Conservation (phyloP, 805 yeast species). For the Candida dendrica region DNA sequence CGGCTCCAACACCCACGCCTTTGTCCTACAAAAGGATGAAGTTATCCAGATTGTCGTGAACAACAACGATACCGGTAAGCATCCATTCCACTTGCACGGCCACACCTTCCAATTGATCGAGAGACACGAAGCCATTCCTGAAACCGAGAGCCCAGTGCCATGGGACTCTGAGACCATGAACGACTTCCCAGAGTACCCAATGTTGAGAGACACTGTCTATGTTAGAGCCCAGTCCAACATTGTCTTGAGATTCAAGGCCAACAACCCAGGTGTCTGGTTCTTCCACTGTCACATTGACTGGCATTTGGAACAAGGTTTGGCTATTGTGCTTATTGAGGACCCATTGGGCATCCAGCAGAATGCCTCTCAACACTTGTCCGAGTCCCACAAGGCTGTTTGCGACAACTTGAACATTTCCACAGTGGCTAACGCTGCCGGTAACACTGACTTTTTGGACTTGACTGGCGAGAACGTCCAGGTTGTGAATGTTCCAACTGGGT, state of each 20-base stretch:
- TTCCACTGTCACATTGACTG: slow-evolving; percentile 99
- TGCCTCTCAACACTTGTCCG: slow-evolving; percentile 50
- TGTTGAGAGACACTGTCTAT: slow-evolving; percentile 76
- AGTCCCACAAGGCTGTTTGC: slow-evolving; percentile 57
- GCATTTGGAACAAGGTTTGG: slow-evolving; percentile 95
- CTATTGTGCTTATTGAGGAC: slow-evolving; percentile 74
- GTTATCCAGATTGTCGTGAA: slow-evolving; percentile 77
- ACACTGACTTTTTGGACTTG: slow-evolving; percentile 59
- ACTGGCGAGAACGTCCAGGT: slow-evolving; percentile 69
- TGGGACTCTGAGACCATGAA: slow-evolving; percentile 46
- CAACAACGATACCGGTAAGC: slow-evolving; percentile 85
- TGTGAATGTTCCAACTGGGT: slow-evolving; percentile 69
- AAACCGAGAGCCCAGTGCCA: slow-evolving; percentile 44
- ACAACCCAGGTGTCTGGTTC: slow-evolving; percentile 97
- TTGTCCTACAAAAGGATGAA: slow-evolving; percentile 48
- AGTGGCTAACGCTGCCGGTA: slow-evolving; percentile 88
- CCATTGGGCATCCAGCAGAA: slow-evolving; percentile 60
- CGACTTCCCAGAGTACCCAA: slow-evolving; percentile 65
- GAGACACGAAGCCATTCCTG: slow-evolving; percentile 57
- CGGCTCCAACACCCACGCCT: slow-evolving; percentile 75
- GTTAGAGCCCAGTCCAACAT: slow-evolving; percentile 81
- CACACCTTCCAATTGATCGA: slow-evolving; percentile 72
- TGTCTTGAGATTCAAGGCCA: slow-evolving; percentile 81
- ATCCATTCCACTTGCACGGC: slow-evolving; percentile 98
- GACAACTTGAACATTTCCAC: slow-evolving; percentile 40